phyloP scores from a whole-genome alignment of 2,329 filamentous ascomycete genomes.

The Periconia digitata region DNA sequence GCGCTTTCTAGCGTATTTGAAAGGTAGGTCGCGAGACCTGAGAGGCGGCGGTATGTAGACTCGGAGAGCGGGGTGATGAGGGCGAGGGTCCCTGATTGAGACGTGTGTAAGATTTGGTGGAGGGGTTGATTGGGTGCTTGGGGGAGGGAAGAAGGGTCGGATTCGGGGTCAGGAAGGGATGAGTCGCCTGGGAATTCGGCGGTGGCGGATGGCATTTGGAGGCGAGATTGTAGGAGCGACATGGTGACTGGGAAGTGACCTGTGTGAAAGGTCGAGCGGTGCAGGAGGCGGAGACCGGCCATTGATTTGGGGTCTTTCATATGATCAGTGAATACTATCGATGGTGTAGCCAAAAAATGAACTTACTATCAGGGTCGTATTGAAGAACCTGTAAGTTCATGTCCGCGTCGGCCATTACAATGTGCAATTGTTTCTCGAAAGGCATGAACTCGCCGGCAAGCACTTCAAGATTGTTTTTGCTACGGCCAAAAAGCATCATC shows the following conservation, averaged over 20 bases:
- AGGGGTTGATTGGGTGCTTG: constrained; percentile 8
- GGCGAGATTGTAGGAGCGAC: constrained; percentile 71
- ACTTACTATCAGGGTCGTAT: constrained; percentile 90
- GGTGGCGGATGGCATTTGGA: constrained; percentile 46
- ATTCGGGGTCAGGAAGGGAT: constrained; percentile 10
- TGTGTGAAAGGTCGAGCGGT: constrained; percentile 83
- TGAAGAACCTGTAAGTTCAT: constrained; percentile 86
- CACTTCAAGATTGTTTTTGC: constrained; percentile 74
- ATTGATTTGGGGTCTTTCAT: constrained; percentile 85
- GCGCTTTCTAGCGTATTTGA: constrained; percentile 73
- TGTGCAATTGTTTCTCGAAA: constrained; percentile 77
- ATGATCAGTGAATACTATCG: constrained; percentile 3
- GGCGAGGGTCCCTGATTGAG: constrained; percentile 71
- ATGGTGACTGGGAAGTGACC: constrained; percentile 77
- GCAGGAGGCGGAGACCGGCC: constrained; percentile 82
- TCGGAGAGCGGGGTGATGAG: constrained; percentile 78
- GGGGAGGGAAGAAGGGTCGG: constrained; percentile 6
- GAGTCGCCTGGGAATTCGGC: constrained; percentile 35
- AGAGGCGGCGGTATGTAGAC: constrained; percentile 78
- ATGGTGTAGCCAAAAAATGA: no score
- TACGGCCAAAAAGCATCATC: constrained; percentile 91
- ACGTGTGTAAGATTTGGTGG: constrained; percentile 36
- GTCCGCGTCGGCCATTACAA: constrained; percentile 81
- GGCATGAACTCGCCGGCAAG: constrained; percentile 85
- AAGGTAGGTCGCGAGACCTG: constrained; percentile 78